phyloP scores from a whole-genome alignment of 1,139 yeast genomes.

The Petasospora fabianii region DNA sequence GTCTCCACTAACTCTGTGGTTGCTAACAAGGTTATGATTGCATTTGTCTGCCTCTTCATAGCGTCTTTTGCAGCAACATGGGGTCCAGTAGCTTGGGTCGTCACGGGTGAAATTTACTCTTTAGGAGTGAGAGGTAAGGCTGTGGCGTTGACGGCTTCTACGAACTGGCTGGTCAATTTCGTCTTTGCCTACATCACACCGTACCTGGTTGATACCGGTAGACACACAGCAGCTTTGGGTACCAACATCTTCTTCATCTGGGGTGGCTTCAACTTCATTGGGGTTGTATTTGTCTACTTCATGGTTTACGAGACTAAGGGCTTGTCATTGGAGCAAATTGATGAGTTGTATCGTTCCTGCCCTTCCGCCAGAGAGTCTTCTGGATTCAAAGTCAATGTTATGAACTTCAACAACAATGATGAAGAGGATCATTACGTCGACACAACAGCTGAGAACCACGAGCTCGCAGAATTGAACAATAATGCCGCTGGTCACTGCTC shows the following conservation, averaged over 20 bases:
- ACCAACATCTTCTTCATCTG: conserved; percentile 70
- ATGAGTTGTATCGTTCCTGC: conserved; percentile 54
- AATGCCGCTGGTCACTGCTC: conserved; percentile 2
- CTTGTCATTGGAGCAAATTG: conserved; percentile 69
- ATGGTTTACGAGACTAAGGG: conserved; percentile 76
- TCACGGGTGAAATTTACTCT: conserved; percentile 76
- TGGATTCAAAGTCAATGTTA: conserved; percentile 14
- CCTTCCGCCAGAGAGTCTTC: conserved; percentile 25
- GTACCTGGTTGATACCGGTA: conserved; percentile 60
- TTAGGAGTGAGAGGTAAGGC: conserved; percentile 77
- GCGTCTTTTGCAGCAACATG: conserved; percentile 81
- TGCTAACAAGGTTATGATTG: conserved; percentile 71
- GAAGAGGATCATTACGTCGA: background rate
- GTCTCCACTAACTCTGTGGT: conserved; percentile 43
- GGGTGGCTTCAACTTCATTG: conserved; percentile 66
- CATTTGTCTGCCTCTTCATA: conserved; percentile 73
- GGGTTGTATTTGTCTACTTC: conserved; percentile 55
- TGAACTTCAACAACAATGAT: conserved; percentile 9
- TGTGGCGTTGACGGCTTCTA: conserved; percentile 71
- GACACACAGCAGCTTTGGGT: conserved; percentile 63
- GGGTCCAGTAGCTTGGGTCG: conserved; percentile 85
- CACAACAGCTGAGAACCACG: conserved; percentile 1
- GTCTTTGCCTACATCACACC: conserved; percentile 74
- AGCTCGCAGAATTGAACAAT: background rate
- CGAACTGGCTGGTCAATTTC: conserved; percentile 81